Conservation (phyloP, 306 rosid genomes). For the Vigna reflexopilosa region DNA sequence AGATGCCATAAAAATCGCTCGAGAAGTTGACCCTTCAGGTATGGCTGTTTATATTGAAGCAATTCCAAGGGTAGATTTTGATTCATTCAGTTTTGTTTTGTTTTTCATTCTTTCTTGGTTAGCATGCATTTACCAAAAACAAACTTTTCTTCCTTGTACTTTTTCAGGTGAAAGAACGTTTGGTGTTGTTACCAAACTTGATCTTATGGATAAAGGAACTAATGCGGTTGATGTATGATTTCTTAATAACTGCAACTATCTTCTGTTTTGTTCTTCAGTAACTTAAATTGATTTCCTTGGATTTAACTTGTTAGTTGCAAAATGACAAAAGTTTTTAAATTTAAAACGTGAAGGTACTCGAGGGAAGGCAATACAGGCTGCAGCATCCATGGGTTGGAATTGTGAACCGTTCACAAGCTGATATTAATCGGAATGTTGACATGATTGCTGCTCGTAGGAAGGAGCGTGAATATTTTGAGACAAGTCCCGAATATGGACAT, state of each 20-base stretch:
- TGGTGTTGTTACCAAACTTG: slow-evolving; percentile 97
- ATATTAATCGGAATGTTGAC: slow-evolving; percentile 91
- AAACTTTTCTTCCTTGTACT: background rate
- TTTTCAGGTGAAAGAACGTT: slow-evolving; percentile 94
- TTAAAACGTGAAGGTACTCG: slow-evolving; percentile 78
- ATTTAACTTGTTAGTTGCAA: slow-evolving; percentile 27
- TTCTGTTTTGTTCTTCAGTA: slow-evolving; percentile 40
- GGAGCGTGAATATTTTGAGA: slow-evolving; percentile 93
- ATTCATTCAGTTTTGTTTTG: slow-evolving; percentile 22
- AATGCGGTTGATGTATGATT: slow-evolving; percentile 89
- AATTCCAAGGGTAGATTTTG: slow-evolving; percentile 32
- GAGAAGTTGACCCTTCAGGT: slow-evolving; percentile 98
- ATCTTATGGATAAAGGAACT: slow-evolving; percentile 98
- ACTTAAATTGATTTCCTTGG: slow-evolving; percentile 27
- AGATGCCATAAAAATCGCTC: slow-evolving; percentile 96
- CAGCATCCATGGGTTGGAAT: slow-evolving; percentile 99
- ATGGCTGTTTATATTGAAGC: slow-evolving; percentile 41
- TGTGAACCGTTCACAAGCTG: slow-evolving; percentile 99
- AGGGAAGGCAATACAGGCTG: slow-evolving; percentile 92
- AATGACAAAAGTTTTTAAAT: slow-evolving; percentile 36
- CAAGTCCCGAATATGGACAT: slow-evolving; percentile 98
- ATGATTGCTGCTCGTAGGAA: slow-evolving; percentile 93
- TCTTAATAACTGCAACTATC: slow-evolving; percentile 37
- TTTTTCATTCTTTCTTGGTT: slow-evolving; percentile 30
- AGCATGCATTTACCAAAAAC: background rate